Evolutionary conservation across 495 filamentous ascomycete species (phyloP), one percentile per base, ranked within the genome.

Genomic region (Xylaria grammica): DNA sequence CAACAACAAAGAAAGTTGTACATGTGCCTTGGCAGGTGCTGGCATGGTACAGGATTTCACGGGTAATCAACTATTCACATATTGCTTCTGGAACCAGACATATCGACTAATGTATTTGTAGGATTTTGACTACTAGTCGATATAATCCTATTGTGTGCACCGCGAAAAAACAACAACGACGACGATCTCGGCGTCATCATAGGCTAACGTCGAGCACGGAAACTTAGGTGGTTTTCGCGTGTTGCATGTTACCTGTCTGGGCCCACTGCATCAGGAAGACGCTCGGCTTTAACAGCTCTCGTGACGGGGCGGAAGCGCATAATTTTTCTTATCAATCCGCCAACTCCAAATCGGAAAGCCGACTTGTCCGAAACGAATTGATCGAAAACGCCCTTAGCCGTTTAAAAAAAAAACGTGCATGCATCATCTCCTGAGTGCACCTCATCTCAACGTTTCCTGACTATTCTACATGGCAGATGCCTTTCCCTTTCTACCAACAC

Each of bases 381-480:
- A 34, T 53, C 38, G 58, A 44, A 46, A 45, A 63, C 52, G 26
- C 51, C 49, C 19, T 50, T 15, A 48, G 20, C 15, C 40, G 30
- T n/a, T n/a, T n/a, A 59, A 59, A 22, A 20, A n/a, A 1, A 29
- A 29, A 27, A 24, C 19, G 3, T 40, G 38, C 9, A 27, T 27
- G 11, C 38, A 36, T 46, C 49, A 6, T 62, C n/a, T 20, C 13
- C 34, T 26, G 11, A 20, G 8, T 46, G 17, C 38, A 4, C 40
- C 50, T 62, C 27, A 22, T 26, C 26, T 27, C 13, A 19, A 19
- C 40, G 15, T 36, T 38, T 54, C 19, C 19, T 40, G 51, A 29
- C 40, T 63, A 63, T 55, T 63, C 60, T 63, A 63, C 60, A 55
- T 26, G 60, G 51, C 50, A 52, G 50, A 20, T 24, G 26, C 19